These are phyloP conservation scores for Phytophthora sansomeana DNA, from an alignment of 352 stramenopile species.

Conservation along the genomic window DNA sequence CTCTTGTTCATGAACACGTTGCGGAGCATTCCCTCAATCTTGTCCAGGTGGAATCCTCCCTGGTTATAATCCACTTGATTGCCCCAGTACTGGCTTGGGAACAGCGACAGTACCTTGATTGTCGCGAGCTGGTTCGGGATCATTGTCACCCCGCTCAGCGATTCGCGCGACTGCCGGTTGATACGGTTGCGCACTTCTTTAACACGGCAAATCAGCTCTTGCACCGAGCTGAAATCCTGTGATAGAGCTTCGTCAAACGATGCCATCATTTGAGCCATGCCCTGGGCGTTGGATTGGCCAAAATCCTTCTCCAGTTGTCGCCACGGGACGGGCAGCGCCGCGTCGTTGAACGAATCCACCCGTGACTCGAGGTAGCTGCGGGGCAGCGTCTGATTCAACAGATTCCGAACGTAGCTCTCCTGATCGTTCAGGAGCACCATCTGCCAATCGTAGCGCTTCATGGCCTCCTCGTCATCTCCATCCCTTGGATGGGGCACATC, in stretches of 20 bases:
- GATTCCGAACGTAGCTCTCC: background rate
- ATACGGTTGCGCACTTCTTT: constrained; percentile 9
- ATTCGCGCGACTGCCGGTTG: background rate
- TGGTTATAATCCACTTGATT: background rate
- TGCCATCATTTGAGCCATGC: no score
- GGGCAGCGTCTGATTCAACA: no score
- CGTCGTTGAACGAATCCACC: constrained; percentile 6
- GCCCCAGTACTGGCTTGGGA: constrained; percentile 8
- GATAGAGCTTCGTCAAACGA: background rate
- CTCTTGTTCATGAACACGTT: constrained; percentile 12
- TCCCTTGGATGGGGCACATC: background rate
- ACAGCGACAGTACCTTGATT: constrained; percentile 2
- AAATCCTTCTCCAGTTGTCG: background rate
- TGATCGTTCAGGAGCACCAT: background rate
- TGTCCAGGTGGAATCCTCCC: background rate
- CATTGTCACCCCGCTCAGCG: background rate
- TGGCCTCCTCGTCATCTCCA: background rate
- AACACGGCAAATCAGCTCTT: background rate
- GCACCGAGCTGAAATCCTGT: background rate
- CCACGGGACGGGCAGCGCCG: background rate
- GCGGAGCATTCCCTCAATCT: background rate
- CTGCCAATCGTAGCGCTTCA: background rate
- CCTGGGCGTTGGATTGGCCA: background rate
- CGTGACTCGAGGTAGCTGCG: no score
- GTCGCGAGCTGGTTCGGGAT: background rate